Percentiles rank a stretch among this genome's conserved stretches.
These are phyloP conservation scores for Alternaria triticina DNA, from an alignment of 2,329 filamentous ascomycete genomes.

Conservation along the genomic window DNA sequence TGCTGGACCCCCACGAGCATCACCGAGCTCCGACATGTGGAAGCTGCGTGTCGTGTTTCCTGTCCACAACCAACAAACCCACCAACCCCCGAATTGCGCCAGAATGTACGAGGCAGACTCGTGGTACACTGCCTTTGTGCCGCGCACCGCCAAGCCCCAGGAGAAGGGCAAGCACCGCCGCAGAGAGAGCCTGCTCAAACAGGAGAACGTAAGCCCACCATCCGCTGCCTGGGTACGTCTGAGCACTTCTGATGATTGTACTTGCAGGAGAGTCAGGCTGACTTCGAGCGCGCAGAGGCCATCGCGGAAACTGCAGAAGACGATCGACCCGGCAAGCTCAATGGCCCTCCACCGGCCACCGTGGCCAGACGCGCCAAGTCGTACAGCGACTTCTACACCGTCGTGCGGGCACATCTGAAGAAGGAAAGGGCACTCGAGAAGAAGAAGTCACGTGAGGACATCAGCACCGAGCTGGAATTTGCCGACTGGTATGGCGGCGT, in stretches of 20 bases:
- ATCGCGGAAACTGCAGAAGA: constrained; percentile 68
- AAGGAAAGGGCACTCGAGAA: constrained; percentile 55
- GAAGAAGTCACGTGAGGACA: constrained; percentile 48
- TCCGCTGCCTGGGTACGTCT: constrained; percentile 43
- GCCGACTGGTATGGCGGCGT: constrained; percentile 64
- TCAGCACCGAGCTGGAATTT: constrained; percentile 66
- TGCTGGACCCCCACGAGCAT: constrained; percentile 3
- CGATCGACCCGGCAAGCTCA: constrained; percentile 58
- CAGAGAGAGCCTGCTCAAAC: constrained; percentile 70
- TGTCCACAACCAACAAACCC: background rate
- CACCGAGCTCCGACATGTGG: constrained; percentile 13
- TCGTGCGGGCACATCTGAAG: constrained; percentile 63
- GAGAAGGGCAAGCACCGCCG: constrained; percentile 62
- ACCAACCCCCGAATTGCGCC: background rate
- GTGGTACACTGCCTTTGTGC: constrained; percentile 77
- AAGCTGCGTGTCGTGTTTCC: constrained; percentile 4
- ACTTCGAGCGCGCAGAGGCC: constrained; percentile 61
- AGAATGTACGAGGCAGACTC: constrained; percentile 77
- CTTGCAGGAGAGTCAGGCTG: constrained; percentile 61
- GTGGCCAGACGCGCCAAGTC: constrained; percentile 73
- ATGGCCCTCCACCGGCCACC: constrained; percentile 70
- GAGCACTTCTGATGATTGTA: constrained; percentile 50
- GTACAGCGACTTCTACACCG: constrained; percentile 78
- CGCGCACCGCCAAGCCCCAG: constrained; percentile 59
- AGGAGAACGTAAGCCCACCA: constrained; percentile 55